phyloP scores from a whole-genome alignment of 2,329 filamentous ascomycete genomes.

The Tolypocladium nubicola region DNA sequence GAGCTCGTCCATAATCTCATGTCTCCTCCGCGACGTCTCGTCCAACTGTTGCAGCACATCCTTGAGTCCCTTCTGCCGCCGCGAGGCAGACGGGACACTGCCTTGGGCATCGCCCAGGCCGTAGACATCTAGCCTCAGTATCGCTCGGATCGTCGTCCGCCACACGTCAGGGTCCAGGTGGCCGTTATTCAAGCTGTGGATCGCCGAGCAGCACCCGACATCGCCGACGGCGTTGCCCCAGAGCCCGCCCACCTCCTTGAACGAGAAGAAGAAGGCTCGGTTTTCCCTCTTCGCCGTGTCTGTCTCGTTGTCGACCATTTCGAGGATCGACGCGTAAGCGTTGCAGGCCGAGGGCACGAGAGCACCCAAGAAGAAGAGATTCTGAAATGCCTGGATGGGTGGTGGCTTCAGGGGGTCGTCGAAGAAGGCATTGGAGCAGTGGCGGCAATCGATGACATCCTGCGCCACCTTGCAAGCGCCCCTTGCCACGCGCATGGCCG shows the following conservation, averaged over 20 bases:
- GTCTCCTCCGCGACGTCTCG: constrained; percentile 34
- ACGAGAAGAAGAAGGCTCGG: constrained; percentile 31
- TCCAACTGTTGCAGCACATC: constrained; percentile 45
- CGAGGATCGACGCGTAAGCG: constrained; percentile 44
- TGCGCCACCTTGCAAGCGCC: constrained; percentile 37
- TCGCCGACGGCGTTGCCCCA: constrained; percentile 26
- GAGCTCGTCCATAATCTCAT: constrained; percentile 37
- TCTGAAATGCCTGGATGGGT: constrained; percentile 43
- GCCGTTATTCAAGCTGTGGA: constrained; percentile 19
- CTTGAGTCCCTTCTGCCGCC: constrained; percentile 37
- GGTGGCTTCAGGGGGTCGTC: constrained; percentile 22
- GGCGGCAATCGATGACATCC: constrained; percentile 37
- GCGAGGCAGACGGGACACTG: constrained; percentile 5
- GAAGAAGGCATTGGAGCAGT: constrained; percentile 32
- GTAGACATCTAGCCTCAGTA: constrained; percentile 48
- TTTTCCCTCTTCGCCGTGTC: constrained; percentile 30
- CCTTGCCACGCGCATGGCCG: constrained; percentile 37
- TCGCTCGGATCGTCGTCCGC: constrained; percentile 40
- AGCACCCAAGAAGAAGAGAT: constrained; percentile 46
- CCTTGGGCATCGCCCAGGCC: constrained; percentile 26
- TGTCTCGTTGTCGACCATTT: constrained; percentile 42
- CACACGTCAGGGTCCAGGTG: constrained; percentile 42
- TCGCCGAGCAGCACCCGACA: constrained; percentile 13
- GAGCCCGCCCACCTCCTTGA: constrained; percentile 36
- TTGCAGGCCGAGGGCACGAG: constrained; percentile 47